Conservation (phyloP, 805 yeast species). For the Huiozyma sinensis region DNA sequence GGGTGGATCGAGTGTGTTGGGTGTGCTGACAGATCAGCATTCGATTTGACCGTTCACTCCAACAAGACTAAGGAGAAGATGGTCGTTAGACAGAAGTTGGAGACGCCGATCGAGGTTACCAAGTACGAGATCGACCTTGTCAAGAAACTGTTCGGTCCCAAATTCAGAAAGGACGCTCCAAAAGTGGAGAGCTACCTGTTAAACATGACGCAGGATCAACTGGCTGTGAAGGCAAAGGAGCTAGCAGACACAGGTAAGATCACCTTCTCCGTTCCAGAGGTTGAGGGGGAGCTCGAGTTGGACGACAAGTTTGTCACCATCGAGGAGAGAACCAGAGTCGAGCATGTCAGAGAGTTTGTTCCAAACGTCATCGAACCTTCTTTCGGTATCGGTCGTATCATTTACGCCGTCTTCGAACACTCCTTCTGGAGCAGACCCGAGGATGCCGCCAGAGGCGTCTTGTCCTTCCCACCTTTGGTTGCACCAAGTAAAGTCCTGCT, state of each 20-base stretch:
- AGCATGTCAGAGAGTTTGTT: conserved; percentile 87
- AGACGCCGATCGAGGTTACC: conserved; percentile 75
- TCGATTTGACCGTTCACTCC: conserved; percentile 90
- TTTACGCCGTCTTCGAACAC: conserved; percentile 89
- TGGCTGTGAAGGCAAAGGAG: conserved; percentile 65
- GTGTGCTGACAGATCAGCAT: conserved; percentile 98
- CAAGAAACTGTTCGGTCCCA: conserved; percentile 95
- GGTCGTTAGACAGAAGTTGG: conserved; percentile 84
- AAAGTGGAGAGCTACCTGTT: conserved; percentile 72
- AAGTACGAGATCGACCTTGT: conserved; percentile 76
- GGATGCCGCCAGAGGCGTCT: conserved; percentile 75
- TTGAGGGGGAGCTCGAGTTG: conserved; percentile 55
- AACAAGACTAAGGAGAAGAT: conserved; percentile 91
- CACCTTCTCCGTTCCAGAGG: conserved; percentile 54
- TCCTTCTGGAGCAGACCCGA: conserved; percentile 91
- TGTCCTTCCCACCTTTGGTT: conserved; percentile 87
- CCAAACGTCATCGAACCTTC: conserved; percentile 99
- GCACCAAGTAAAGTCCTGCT: conserved; percentile 96
- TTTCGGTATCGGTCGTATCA: conserved; percentile 95
- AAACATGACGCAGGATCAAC: conserved; percentile 72
- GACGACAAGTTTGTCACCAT: conserved; percentile 64
- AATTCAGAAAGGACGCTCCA: conserved; percentile 95
- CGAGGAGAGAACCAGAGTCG: conserved; percentile 67
- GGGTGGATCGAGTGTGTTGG: conserved; percentile 99
- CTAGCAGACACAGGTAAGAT: conserved; percentile 53